phyloP scores from a whole-genome alignment of 352 stramenopile species.

The Paralagenidium karlingii region DNA sequence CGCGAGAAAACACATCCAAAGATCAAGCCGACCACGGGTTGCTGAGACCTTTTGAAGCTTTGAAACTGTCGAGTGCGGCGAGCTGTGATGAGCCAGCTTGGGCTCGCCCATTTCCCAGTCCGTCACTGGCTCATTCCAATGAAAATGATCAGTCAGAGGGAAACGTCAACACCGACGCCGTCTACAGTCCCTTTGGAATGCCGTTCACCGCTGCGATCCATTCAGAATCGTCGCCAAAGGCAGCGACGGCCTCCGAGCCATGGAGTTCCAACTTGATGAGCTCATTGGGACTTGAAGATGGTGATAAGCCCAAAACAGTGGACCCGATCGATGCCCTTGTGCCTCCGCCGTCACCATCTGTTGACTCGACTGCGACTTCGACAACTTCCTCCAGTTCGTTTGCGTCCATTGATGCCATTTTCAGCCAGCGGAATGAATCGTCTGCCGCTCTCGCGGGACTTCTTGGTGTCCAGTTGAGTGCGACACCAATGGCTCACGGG shows the following conservation, averaged over 20 bases:
- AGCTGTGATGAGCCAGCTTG: constrained; percentile 45
- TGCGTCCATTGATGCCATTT: constrained; percentile 74
- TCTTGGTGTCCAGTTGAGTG: constrained; percentile 39
- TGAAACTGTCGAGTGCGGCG: constrained; percentile 55
- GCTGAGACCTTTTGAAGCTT: constrained; percentile 45
- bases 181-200: constrained; percentile 66
- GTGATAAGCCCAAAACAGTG: too few relatives aligned
- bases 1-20: too few relatives aligned
- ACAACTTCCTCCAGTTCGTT: constrained; percentile 34
- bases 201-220: constrained; percentile 56
- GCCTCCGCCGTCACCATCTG: neutral
- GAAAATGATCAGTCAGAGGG: too few relatives aligned
- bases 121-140: constrained; percentile 16
- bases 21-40: too few relatives aligned
- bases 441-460: constrained; percentile 55
- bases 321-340: too few relatives aligned
- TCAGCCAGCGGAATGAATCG: constrained; percentile 60
- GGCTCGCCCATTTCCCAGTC: constrained; percentile 53
- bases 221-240: too few relatives aligned
- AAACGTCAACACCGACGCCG: too few relatives aligned
- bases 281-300: too few relatives aligned
- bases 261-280: too few relatives aligned
- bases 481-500: constrained; percentile 25
- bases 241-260: constrained; percentile 8
- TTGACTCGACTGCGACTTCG: neutral